Evolutionary conservation across 1,139 yeast species (phyloP).

Genomic region (Petasospora fabianii): DNA sequence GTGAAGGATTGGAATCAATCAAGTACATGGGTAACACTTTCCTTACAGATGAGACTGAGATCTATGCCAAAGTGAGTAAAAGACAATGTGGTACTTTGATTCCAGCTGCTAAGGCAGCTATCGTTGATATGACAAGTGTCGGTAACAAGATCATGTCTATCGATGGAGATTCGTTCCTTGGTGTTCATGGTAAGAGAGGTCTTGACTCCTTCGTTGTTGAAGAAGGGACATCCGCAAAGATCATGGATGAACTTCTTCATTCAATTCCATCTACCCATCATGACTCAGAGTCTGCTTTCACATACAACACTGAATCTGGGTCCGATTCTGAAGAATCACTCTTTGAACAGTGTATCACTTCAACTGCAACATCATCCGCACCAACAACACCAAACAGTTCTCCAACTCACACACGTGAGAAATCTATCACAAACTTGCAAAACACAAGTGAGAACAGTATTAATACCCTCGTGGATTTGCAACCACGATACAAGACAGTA

Average conservation of each 20-base stretch:
- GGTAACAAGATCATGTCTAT: conserved; percentile 43
- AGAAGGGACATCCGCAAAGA: conserved; percentile 18
- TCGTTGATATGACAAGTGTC: conserved; percentile 36
- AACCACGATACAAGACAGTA: background rate
- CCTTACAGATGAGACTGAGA: conserved; percentile 21
- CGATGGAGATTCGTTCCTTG: conserved; percentile 53
- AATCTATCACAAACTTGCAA: conserved; percentile 16
- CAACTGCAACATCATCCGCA: conserved; percentile 6
- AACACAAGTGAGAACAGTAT: conserved; percentile 20
- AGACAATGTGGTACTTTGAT: conserved; percentile 60
- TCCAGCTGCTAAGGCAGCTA: conserved; percentile 53
- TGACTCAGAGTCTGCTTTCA: no score
- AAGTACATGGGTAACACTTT: conserved; percentile 35
- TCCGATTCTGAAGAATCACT: conserved; percentile 12
- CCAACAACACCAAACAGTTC: conserved; percentile 12
- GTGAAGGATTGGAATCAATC: conserved; percentile 46
- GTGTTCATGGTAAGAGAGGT: conserved; percentile 40
- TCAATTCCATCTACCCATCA: conserved; percentile 13
- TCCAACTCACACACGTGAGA: conserved; percentile 14
- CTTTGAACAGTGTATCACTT: background rate
- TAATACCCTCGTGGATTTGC: conserved; percentile 16
- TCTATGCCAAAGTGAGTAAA: conserved; percentile 36
- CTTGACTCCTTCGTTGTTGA: conserved; percentile 20
- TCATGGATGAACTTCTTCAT: conserved; percentile 24
- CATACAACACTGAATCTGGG: no score